A percentile compares a stretch with the other conserved stretches of the same genome.
Conservation (phyloP, 83 land plant species). For the Thuja plicata region DNA sequence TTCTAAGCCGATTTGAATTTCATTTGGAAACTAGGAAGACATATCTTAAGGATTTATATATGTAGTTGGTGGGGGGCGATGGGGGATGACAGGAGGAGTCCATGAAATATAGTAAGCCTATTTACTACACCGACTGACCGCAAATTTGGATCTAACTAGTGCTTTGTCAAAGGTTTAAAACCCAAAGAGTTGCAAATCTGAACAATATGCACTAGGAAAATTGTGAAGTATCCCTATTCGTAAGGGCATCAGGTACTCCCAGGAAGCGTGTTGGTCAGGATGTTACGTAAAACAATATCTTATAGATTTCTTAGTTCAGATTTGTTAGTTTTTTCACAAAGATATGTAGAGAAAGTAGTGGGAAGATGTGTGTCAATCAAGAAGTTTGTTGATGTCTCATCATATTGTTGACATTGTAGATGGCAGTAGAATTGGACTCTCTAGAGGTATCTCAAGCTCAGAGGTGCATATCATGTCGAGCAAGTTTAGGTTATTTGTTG, state of each 20-base stretch:
- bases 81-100: background rate
- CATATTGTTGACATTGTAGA: background rate
- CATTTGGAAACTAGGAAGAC: background rate
- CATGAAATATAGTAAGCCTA: background rate
- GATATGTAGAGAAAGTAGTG: background rate
- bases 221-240: background rate
- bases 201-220: background rate
- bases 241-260: background rate
- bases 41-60: background rate
- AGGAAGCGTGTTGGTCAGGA: background rate
- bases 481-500: background rate
- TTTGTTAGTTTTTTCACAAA: background rate
- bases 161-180: background rate
- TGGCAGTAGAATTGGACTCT: background rate
- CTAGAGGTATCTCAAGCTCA: background rate
- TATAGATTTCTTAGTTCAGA: background rate
- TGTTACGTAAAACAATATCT: background rate
- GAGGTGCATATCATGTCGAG: background rate
- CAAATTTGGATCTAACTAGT: background rate
- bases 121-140: background rate
- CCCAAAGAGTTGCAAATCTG: background rate
- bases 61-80: background rate
- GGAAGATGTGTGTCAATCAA: background rate
- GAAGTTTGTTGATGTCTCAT: background rate
- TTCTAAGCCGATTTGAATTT: background rate